Base-by-base conservation (phyloP, 2,329 filamentous ascomycete species). In the Xylaria sp. region DNA sequence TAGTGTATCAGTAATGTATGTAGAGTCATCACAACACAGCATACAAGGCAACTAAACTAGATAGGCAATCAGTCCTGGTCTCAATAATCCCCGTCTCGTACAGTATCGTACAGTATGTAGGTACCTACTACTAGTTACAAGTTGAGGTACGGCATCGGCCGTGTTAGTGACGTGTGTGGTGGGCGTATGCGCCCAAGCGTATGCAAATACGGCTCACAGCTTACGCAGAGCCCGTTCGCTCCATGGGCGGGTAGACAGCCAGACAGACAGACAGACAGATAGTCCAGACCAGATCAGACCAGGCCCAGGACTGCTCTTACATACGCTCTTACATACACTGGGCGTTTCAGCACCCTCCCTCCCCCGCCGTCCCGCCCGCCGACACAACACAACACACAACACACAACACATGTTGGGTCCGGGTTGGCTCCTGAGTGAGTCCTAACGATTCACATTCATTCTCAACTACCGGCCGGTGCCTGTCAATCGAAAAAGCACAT, bases 141-240 rank as follows among this genome's bases (percentile, higher is more conserved):
- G n/a, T 30, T 39, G 51, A 57, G 42, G 61, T 56, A 53, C 36
- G 32, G 62, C 45, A 64, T 67, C 32, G 48, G 34, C 34, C 34
- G 53, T 57, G 51, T 56, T 55, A 17, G 51, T 57, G 59, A 30
- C 30, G 24, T 59, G 42, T 64, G 32, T 50, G 27, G 21, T 54
- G 58, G 34, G 36, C 24, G 58, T 39, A 64, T 62, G 61, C 61
- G 48, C 55, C 45, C 55, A 66, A 65, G 61, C 65, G 58, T 42
- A 63, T 60, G 55, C 55, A 59, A 54, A 47, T 64, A 60, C 67
- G 67, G 67, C 61, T 69, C 56, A 39, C 64, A 57, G 51, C 67
- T 67, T 61, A 62, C 60, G 60, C 56, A 63, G 60, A 67, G 50
- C 27, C 54, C 53, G 21, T 24, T 56, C 53, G 17, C 8, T 36